Conservation (phyloP, 2,329 filamentous ascomycete genomes). For the Ophiocordyceps camponoti-saundersi region DNA sequence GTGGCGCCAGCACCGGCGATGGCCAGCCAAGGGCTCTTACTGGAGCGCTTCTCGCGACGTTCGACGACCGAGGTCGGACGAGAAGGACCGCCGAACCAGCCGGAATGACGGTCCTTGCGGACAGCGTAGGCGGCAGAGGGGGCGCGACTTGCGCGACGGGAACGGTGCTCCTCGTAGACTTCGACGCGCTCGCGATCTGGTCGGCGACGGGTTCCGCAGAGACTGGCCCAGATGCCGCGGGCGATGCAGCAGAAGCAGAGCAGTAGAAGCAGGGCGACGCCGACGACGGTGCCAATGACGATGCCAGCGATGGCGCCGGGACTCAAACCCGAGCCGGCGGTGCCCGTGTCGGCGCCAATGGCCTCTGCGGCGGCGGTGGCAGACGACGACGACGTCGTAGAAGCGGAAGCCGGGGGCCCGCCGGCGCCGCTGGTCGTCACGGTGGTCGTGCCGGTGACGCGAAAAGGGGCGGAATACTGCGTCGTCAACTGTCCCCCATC, state of each 20-base stretch:
- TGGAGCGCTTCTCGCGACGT: slow-evolving; percentile 29
- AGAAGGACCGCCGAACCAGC: slow-evolving; percentile 32
- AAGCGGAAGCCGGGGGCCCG: slow-evolving; percentile 29
- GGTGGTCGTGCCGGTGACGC: slow-evolving; percentile 38
- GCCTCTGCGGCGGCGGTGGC: slow-evolving; percentile 27
- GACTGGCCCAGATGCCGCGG: slow-evolving; percentile 37
- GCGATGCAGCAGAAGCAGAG: slow-evolving; percentile 62
- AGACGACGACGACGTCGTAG: slow-evolving; percentile 31
- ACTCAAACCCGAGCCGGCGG: slow-evolving; percentile 33
- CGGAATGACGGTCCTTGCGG: slow-evolving; percentile 34
- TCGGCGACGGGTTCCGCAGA: slow-evolving; percentile 38
- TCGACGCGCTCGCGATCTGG: slow-evolving; percentile 38
- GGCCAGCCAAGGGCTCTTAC: slow-evolving; percentile 34
- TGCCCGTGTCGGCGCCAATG: slow-evolving; percentile 19
- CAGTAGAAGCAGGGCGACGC: slow-evolving; percentile 47
- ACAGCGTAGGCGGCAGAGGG: slow-evolving; percentile 19
- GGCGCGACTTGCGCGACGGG: slow-evolving; percentile 24
- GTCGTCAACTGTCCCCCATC: slow-evolving; percentile 31
- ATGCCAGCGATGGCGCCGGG: slow-evolving; percentile 66
- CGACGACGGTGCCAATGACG: slow-evolving; percentile 55
- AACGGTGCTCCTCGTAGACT: slow-evolving; percentile 45
- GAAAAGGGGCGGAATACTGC: slow-evolving; percentile 31
- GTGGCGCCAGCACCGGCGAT: slow-evolving; percentile 33
- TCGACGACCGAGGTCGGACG: slow-evolving; percentile 18
- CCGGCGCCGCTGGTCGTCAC: slow-evolving; percentile 32